Conservation (phyloP, 2,329 filamentous ascomycete species). For the Dryadomyces sulphureus region DNA sequence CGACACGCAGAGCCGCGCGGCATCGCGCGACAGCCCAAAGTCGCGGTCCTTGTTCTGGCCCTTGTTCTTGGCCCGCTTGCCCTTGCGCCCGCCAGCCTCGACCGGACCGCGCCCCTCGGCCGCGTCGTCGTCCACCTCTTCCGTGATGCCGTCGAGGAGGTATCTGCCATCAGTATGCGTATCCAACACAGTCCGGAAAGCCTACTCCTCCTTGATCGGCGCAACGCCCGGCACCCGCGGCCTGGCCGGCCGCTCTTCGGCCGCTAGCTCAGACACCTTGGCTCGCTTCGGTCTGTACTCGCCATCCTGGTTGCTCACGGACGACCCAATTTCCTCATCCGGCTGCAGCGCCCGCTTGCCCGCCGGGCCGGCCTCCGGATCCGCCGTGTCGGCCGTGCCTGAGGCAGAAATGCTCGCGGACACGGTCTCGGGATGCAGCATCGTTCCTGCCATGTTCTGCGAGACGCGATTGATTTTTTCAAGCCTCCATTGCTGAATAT, state of each 20-base stretch:
- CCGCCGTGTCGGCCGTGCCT: neutral
- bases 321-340: neutral
- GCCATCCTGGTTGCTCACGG: neutral
- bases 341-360: neutral
- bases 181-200: constrained; percentile 12
- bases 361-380: neutral
- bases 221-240: constrained; percentile 41
- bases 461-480: too few relatives aligned
- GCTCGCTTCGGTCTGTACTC: constrained; percentile 37
- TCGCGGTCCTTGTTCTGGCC: constrained; percentile 75
- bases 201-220: constrained; percentile 57
- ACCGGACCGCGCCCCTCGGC: constrained; percentile 26
- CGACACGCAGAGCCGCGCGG: constrained; percentile 62
- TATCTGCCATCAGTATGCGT: constrained; percentile 18
- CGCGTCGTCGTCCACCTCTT: constrained; percentile 29
- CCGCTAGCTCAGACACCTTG: constrained; percentile 29
- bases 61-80: constrained; percentile 37
- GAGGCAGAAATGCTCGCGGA: neutral
- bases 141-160: constrained; percentile 17
- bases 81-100: constrained; percentile 17
- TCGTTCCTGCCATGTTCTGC: too few relatives aligned
- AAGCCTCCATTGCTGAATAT: too few relatives aligned
- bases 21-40: constrained; percentile 69
- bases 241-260: constrained; percentile 5
- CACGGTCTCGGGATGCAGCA: too few relatives aligned